These are phyloP conservation scores for Aspergillus puulaauensis DNA, from an alignment of 2,329 filamentous ascomycete genomes.

Conservation along the genomic window DNA sequence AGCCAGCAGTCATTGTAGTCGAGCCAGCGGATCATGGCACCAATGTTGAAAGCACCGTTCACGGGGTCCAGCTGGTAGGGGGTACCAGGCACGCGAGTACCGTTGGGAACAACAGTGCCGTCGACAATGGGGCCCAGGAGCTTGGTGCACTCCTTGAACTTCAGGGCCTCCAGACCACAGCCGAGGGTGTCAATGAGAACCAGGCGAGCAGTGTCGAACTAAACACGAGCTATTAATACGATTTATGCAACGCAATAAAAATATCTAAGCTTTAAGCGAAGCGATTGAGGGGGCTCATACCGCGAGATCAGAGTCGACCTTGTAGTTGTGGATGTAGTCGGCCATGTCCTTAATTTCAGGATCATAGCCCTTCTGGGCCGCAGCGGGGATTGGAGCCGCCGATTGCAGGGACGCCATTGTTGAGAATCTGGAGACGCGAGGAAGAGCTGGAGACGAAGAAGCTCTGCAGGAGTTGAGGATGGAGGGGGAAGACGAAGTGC, in stretches of 20 bases:
- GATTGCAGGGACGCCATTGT: slow-evolving; percentile 44
- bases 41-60: slow-evolving; percentile 97
- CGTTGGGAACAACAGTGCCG: slow-evolving; percentile 88
- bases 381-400: slow-evolving; percentile 34
- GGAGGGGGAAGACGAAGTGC: slow-evolving; percentile 26
- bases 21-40: slow-evolving; percentile 97
- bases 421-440: slow-evolving; percentile 38
- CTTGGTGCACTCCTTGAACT: slow-evolving; percentile 95
- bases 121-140: slow-evolving; percentile 88
- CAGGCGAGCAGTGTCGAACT: slow-evolving; percentile 90
- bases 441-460: slow-evolving; percentile 17
- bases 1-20: slow-evolving; percentile 99
- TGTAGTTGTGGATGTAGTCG: slow-evolving; percentile 87
- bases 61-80: slow-evolving; percentile 93
- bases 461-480: slow-evolving; percentile 16
- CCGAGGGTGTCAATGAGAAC: slow-evolving; percentile 96
- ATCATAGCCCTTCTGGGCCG: slow-evolving; percentile 66
- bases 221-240: neutral
- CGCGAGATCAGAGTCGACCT: slow-evolving; percentile 87
- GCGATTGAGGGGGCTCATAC: slow-evolving; percentile 57
- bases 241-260: neutral
- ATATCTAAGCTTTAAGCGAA: neutral
- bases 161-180: slow-evolving; percentile 91
- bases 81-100: slow-evolving; percentile 86
- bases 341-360: slow-evolving; percentile 95